phyloP scores from a whole-genome alignment of 2,329 filamentous ascomycete species.

The Calonectria hawksworthii region DNA sequence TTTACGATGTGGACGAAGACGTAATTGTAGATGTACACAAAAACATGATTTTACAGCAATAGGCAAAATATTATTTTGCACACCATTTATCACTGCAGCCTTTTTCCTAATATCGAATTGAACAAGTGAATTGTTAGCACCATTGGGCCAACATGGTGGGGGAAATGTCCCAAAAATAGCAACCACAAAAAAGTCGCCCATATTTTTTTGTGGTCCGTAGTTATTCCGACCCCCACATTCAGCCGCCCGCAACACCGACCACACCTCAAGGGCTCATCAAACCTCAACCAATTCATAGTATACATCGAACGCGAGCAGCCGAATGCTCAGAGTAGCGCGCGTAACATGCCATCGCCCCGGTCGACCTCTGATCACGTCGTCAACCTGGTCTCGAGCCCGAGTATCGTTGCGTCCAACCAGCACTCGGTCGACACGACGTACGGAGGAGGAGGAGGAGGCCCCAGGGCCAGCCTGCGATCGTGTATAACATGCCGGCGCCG shows the following conservation, averaged over 20 bases:
- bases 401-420: conserved; percentile 10
- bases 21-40: not conserved
- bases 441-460: too few relatives aligned
- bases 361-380: not conserved
- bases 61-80: not conserved
- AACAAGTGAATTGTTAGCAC: not conserved
- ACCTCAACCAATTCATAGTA: not conserved
- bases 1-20: not conserved
- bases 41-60: not conserved
- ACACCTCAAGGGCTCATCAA: not conserved
- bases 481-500: conserved; percentile 28
- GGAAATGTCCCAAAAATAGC: not conserved
- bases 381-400: conserved; percentile 13
- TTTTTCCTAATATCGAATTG: too few relatives aligned
- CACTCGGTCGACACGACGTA: not conserved
- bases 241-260: not conserved
- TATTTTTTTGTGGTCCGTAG: not conserved
- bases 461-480: conserved; percentile 18
- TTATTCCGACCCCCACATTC: not conserved
- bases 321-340: not conserved
- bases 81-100: not conserved
- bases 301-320: not conserved
- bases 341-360: conserved; percentile 15
- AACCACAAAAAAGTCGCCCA: not conserved
- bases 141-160: not conserved